These are phyloP conservation scores for Powellomyces hirtus DNA, from an alignment of 192 early-diverging fungal species.

Conservation along the genomic window DNA sequence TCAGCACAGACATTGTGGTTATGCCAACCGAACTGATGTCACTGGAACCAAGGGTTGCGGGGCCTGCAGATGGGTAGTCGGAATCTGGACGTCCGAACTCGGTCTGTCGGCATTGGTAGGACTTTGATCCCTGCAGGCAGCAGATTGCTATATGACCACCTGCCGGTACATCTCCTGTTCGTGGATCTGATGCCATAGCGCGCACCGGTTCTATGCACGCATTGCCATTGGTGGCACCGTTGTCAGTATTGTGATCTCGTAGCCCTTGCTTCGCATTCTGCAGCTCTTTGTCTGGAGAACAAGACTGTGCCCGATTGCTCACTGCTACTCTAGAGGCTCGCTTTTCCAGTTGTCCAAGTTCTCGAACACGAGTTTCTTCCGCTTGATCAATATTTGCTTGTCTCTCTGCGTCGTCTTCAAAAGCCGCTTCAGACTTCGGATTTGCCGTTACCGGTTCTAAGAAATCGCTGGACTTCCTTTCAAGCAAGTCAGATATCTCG, in stretches of 20 bases:
- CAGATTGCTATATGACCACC: background rate
- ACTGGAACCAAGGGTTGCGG: background rate
- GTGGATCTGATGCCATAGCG: background rate
- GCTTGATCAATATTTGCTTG: too few relatives aligned
- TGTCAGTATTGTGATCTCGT: too few relatives aligned
- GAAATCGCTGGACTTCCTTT: background rate
- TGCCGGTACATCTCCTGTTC: background rate
- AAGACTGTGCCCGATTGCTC: background rate
- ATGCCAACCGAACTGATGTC: background rate
- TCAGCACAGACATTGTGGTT: background rate
- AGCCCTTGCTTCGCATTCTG: conserved; percentile 1
- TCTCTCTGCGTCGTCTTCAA: background rate
- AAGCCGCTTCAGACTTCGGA: background rate
- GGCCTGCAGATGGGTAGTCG: background rate
- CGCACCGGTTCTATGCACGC: background rate
- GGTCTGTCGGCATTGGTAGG: background rate
- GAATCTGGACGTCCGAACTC: background rate
- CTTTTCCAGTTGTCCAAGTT: background rate
- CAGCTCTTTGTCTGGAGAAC: background rate
- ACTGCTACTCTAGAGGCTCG: background rate
- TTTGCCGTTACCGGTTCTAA: background rate
- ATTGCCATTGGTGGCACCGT: background rate
- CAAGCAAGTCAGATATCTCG: background rate
- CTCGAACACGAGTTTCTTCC: background rate
- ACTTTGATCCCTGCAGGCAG: background rate